Evolutionary conservation across 1,284 basidiomycete species (phyloP).

Genomic region (Cystobasidium sp.): DNA sequence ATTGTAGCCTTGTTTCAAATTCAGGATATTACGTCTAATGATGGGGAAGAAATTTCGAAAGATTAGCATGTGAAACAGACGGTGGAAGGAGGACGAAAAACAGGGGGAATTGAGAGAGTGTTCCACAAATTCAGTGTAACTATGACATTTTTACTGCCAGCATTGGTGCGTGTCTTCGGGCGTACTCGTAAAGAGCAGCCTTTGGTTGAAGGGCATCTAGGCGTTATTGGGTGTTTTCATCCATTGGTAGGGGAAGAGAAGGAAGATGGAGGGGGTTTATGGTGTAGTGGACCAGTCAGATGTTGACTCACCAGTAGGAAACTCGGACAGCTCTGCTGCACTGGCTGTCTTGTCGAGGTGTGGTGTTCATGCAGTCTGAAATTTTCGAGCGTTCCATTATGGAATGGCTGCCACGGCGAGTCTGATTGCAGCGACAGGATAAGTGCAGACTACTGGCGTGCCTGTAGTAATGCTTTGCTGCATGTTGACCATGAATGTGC

Average conservation of each 20-base stretch:
- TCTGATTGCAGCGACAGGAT: neutral
- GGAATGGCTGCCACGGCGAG: too few species aligned
- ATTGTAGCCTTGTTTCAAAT: too few species aligned
- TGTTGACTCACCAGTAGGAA: neutral
- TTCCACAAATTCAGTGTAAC: slow-evolving; percentile 12
- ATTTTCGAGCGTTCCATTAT: too few species aligned
- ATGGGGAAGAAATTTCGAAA: neutral
- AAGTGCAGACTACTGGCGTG: neutral
- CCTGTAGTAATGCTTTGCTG: too few species aligned
- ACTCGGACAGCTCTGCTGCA: too few species aligned
- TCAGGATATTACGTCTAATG: too few species aligned
- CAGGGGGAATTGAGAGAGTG: neutral
- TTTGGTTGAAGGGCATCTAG: slow-evolving; percentile 9
- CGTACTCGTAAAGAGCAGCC: slow-evolving; percentile 16
- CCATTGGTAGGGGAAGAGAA: slow-evolving; percentile 5
- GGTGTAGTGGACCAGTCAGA: neutral
- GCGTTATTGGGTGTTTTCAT: slow-evolving; percentile 21
- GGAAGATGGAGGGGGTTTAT: neutral
- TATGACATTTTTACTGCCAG: slow-evolving; percentile 27
- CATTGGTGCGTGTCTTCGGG: slow-evolving; percentile 13
- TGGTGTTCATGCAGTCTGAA: too few species aligned
- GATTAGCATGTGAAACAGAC: neutral
- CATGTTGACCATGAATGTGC: too few species aligned
- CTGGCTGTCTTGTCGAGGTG: too few species aligned
- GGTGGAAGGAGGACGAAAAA: neutral